These are phyloP conservation scores for Tetrahymena borealis DNA, from an alignment of 73 alveolate genomes.

Conservation along the genomic window DNA sequence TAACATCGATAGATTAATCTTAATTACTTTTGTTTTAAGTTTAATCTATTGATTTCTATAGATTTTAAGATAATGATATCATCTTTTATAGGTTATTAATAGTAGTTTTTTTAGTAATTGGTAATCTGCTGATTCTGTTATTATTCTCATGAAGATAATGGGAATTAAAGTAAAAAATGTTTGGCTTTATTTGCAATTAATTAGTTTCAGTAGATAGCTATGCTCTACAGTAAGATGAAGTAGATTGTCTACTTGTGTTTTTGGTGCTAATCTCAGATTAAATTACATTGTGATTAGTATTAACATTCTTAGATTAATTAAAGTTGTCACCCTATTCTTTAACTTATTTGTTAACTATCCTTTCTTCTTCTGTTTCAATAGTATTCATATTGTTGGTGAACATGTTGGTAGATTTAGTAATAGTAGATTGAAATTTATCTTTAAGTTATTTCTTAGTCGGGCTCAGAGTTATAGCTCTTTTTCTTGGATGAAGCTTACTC, in stretches of 20 bases:
- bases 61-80: background rate
- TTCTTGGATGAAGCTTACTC: background rate
- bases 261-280: background rate
- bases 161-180: background rate
- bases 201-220: background rate
- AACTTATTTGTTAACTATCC: background rate
- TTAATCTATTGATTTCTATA: background rate
- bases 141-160: background rate
- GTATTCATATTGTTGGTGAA: too few relatives aligned
- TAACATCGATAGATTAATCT: background rate
- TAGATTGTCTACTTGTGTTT: background rate
- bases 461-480: background rate
- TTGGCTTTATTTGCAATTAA: background rate
- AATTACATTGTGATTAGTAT: background rate
- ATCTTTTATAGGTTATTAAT: background rate
- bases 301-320: background rate
- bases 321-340: background rate
- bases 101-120: background rate
- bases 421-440: background rate
- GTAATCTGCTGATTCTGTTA: background rate
- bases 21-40: background rate
- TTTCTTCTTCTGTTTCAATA: background rate
- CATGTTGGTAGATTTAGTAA: too few relatives aligned
- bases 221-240: background rate
- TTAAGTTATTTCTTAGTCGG: background rate